Evolutionary conservation across 2,329 filamentous ascomycete genomes (phyloP).

Genomic region (Colletotrichum lentis): DNA sequence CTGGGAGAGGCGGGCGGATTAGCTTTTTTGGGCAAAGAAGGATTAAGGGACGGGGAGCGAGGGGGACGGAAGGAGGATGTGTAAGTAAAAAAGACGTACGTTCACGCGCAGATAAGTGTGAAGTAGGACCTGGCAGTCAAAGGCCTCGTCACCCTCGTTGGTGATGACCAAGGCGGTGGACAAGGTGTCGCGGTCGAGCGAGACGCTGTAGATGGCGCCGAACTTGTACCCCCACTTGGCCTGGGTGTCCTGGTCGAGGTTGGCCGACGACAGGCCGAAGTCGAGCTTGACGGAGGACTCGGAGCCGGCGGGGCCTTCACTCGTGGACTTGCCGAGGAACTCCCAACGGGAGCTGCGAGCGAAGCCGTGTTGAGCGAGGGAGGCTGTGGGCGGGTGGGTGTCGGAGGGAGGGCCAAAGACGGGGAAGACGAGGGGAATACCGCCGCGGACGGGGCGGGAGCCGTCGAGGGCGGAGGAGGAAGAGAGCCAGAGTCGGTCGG

Average conservation of each 20-base stretch:
- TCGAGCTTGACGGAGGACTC: constrained; percentile 82
- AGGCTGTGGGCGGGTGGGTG: constrained; percentile 74
- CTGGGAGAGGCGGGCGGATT: constrained; percentile 54
- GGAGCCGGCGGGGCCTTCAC: constrained; percentile 49
- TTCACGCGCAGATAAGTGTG: constrained; percentile 88
- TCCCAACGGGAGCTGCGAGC: constrained; percentile 92
- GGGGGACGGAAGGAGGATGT: not conserved
- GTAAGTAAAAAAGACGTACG: constrained; percentile 55
- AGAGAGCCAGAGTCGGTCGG: constrained; percentile 88
- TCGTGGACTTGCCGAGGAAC: constrained; percentile 83
- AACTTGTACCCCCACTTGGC: constrained; percentile 87
- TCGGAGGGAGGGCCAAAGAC: constrained; percentile 86
- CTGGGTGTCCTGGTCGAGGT: constrained; percentile 72
- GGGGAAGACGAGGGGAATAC: constrained; percentile 91
- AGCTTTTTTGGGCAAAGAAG: not conserved
- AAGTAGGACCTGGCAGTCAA: constrained; percentile 90
- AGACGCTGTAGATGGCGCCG: constrained; percentile 91
- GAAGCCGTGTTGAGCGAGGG: constrained; percentile 93
- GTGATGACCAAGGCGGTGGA: constrained; percentile 85
- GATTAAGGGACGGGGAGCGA: no score
- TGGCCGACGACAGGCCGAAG: constrained; percentile 83
- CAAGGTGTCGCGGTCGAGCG: constrained; percentile 76
- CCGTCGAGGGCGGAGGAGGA: constrained; percentile 83
- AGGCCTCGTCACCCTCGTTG: constrained; percentile 83
- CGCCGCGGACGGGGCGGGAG: constrained; percentile 87